These are phyloP conservation scores for Mycena indigotica DNA, from an alignment of 768 basidiomycete species.

Conservation along the genomic window DNA sequence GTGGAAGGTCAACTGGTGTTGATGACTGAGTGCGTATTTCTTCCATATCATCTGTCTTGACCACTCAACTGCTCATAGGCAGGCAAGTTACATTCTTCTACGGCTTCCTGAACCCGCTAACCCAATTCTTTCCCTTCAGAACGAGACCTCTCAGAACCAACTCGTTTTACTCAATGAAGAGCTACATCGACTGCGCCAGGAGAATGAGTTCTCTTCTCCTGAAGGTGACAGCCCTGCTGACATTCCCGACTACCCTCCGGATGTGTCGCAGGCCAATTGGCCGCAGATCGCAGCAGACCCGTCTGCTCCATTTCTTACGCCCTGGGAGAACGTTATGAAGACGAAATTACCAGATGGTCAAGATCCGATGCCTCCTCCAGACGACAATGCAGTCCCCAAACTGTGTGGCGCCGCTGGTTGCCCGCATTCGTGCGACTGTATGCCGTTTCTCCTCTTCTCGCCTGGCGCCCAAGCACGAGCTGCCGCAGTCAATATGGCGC, in stretches of 20 bases:
- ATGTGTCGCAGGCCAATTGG: neutral
- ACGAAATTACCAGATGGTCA: conserved; percentile 11
- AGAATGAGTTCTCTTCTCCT: conserved; percentile 18
- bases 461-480: conserved; percentile 18
- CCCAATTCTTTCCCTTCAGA: conserved; percentile 4
- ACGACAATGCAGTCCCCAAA: neutral
- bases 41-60: neutral
- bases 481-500: neutral
- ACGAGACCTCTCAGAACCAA: conserved; percentile 21
- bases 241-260: conserved; percentile 7
- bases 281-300: conserved; percentile 1
- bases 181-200: conserved; percentile 16
- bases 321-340: conserved; percentile 10
- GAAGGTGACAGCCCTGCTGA: conserved; percentile 20
- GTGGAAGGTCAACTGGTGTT: conserved; percentile 14
- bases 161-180: conserved; percentile 20
- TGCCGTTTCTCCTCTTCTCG: conserved; percentile 18
- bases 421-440: conserved; percentile 24
- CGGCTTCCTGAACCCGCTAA: too few species aligned
- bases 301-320: conserved; percentile 16
- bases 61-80: conserved; percentile 6
- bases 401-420: conserved; percentile 25
- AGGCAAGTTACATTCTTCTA: conserved; percentile 14
- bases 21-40: conserved; percentile 12
- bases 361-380: conserved; percentile 6